These are phyloP conservation scores for Microsporum audouinii DNA, from an alignment of 2,329 filamentous ascomycete genomes.

Conservation along the genomic window DNA sequence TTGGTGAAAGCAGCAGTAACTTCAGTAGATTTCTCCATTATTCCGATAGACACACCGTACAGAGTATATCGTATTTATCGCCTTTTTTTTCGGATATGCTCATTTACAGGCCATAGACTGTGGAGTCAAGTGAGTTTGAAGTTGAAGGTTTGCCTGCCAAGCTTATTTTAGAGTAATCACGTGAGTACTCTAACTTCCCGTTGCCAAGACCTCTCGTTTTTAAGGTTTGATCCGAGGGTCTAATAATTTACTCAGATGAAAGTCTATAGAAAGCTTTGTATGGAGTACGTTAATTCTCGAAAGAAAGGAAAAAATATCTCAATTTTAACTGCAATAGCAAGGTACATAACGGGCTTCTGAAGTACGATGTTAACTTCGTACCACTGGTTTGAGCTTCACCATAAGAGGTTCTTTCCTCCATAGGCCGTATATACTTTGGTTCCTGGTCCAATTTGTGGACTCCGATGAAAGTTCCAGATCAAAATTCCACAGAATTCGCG, in stretches of 20 bases:
- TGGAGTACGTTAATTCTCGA: too few relatives aligned
- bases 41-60: background rate
- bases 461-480: conserved; percentile 17
- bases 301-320: too few relatives aligned
- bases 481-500: conserved; percentile 17
- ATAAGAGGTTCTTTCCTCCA: background rate
- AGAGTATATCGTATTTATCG: background rate
- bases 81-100: background rate
- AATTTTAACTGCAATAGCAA: too few relatives aligned
- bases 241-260: too few relatives aligned
- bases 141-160: too few relatives aligned
- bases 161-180: too few relatives aligned
- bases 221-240: too few relatives aligned
- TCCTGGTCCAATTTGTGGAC: conserved; percentile 11
- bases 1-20: conserved; percentile 25
- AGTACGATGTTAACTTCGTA: background rate
- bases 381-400: background rate
- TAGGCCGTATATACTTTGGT: background rate
- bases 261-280: too few relatives aligned
- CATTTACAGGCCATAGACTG: too few relatives aligned
- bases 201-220: too few relatives aligned
- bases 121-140: too few relatives aligned
- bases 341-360: background rate
- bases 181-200: too few relatives aligned
- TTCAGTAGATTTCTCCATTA: conserved; percentile 20